Evolutionary conservation across 768 basidiomycete genomes (phyloP).

Genomic region (Lactarius akahatsu): DNA sequence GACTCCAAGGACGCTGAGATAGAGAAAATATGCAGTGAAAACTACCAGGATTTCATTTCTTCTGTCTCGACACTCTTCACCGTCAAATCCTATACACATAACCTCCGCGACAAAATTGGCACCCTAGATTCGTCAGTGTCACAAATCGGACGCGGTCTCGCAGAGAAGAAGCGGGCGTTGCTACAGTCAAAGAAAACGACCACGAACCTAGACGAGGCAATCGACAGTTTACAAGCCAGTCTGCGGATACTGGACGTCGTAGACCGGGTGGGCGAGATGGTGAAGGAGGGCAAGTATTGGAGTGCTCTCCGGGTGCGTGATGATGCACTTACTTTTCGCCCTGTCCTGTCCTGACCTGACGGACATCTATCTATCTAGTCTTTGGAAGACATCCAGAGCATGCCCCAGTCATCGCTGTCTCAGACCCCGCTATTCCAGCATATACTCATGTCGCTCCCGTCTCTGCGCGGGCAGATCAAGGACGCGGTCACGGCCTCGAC

Average conservation of each 20-base stretch:
- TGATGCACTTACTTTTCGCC: constrained; percentile 29
- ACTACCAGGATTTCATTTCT: constrained; percentile 97
- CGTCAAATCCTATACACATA: constrained; percentile 94
- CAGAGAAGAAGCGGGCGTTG: constrained; percentile 90
- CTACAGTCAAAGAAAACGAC: constrained; percentile 92
- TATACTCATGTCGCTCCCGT: constrained; percentile 88
- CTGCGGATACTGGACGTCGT: constrained; percentile 91
- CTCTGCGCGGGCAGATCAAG: constrained; percentile 84
- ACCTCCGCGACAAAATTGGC: constrained; percentile 88
- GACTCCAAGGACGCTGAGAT: constrained; percentile 96
- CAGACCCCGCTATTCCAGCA: constrained; percentile 93
- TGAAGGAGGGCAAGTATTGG: constrained; percentile 93
- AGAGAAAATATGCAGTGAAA: constrained; percentile 91
- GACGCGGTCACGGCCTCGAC: constrained; percentile 91
- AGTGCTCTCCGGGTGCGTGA: constrained; percentile 86
- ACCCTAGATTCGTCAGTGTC: constrained; percentile 85
- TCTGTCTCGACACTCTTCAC: constrained; percentile 96
- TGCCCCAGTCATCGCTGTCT: constrained; percentile 84
- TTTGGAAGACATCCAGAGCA: constrained; percentile 89
- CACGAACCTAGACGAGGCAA: constrained; percentile 92
- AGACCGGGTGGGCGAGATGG: constrained; percentile 89
- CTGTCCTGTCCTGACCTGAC: constrained; percentile 16
- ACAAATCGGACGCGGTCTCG: constrained; percentile 81
- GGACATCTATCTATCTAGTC: constrained; percentile 63
- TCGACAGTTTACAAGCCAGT: constrained; percentile 92